These are phyloP conservation scores for Geranium rotundifolium DNA, from an alignment of 345 rosid species.

Conservation along the genomic window DNA sequence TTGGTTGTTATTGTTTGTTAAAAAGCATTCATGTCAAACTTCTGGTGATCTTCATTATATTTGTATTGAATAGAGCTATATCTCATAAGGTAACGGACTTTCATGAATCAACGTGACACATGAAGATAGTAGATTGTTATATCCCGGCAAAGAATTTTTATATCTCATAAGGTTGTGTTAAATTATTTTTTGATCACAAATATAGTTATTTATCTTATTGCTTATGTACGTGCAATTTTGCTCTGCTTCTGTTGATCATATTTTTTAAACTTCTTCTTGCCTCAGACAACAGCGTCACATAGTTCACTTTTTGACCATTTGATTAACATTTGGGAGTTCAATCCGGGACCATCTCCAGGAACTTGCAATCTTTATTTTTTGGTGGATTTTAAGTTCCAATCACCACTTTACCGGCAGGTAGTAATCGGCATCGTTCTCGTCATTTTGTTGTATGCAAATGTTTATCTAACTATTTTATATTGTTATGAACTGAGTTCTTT, in stretches of 20 bases:
- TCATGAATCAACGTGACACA: too few relatives aligned
- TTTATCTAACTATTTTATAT: too few relatives aligned
- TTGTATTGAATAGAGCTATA: too few relatives aligned
- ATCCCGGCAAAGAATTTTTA: too few relatives aligned
- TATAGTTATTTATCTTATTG: background rate
- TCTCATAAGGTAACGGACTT: too few relatives aligned
- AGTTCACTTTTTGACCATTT: conserved; percentile 80
- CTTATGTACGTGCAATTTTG: background rate
- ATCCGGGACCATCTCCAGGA: conserved; percentile 82
- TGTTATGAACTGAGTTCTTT: too few relatives aligned
- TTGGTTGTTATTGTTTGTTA: too few relatives aligned
- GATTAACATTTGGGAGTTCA: conserved; percentile 88
- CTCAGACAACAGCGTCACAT: conserved; percentile 64
- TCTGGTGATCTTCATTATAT: too few relatives aligned
- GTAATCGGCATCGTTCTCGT: background rate
- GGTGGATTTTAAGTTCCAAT: conserved; percentile 87
- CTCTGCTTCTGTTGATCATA: background rate
- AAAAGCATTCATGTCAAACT: too few relatives aligned
- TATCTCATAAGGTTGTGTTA: background rate
- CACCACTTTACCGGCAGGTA: conserved; percentile 97
- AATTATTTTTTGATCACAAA: background rate
- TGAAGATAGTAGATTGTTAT: too few relatives aligned
- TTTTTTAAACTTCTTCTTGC: background rate
- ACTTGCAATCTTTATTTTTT: conserved; percentile 57
- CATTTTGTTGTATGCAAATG: too few relatives aligned